Conservation (phyloP, 2,329 filamentous ascomycete genomes). For the Fusarium mangiferae region DNA sequence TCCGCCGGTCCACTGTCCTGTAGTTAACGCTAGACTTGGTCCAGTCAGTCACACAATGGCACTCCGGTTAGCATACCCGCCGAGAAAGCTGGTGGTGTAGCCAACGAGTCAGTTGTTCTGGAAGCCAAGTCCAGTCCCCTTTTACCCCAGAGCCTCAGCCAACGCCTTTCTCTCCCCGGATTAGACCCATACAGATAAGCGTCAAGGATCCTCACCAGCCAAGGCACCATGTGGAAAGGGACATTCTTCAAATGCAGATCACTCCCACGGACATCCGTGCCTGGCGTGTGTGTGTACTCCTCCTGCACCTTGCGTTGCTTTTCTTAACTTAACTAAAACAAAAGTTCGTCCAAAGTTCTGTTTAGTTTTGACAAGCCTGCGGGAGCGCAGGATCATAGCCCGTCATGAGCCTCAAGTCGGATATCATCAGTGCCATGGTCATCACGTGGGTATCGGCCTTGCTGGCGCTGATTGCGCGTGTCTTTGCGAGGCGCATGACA, state of each 20-base stretch:
- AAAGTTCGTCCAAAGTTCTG: neutral
- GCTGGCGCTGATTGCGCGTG: constrained; percentile 31
- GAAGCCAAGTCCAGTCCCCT: neutral
- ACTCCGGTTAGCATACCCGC: neutral
- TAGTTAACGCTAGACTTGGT: neutral
- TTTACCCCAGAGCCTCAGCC: constrained; percentile 22
- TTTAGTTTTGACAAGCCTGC: neutral
- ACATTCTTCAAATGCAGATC: constrained; percentile 34
- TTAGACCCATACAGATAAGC: neutral
- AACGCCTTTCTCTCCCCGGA: constrained; percentile 1
- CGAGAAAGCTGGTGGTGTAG: neutral
- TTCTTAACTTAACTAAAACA: neutral
- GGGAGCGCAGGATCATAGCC: constrained; percentile 6
- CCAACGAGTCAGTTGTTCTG: constrained; percentile 21
- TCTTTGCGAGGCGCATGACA: constrained; percentile 37
- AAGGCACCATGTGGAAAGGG: neutral
- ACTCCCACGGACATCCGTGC: constrained; percentile 5
- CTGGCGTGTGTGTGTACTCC: neutral
- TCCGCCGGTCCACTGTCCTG: neutral
- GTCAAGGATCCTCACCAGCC: neutral
- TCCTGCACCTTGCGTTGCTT: neutral
- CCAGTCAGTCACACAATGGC: neutral
- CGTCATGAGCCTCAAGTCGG: constrained; percentile 31
- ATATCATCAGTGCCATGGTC: constrained; percentile 26
- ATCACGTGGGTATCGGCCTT: constrained; percentile 39